Conservation (phyloP, 805 yeast species). For the Pichia heedii region DNA sequence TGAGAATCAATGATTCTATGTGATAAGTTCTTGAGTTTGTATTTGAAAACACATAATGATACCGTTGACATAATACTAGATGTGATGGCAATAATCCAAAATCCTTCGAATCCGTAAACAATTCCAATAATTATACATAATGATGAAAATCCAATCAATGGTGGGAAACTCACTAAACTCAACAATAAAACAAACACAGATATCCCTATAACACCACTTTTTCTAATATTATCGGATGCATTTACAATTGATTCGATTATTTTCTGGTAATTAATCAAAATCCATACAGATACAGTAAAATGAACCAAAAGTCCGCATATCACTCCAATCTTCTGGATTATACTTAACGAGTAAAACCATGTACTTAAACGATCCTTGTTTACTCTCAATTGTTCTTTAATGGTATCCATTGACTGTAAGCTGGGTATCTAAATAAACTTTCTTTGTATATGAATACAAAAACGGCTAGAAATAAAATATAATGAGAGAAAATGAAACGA, state of each 20-base stretch:
- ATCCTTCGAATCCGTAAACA: constrained; percentile 80
- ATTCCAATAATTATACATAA: constrained; percentile 64
- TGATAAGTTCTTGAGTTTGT: constrained; percentile 49
- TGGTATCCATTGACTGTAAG: neutral
- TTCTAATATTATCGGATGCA: constrained; percentile 37
- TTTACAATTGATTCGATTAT: constrained; percentile 31
- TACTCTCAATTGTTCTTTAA: neutral
- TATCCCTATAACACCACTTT: constrained; percentile 18
- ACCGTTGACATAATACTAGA: constrained; percentile 64
- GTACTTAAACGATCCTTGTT: neutral
- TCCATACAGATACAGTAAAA: neutral
- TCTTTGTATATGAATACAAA: too few relatives aligned
- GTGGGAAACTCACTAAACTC: constrained; percentile 78
- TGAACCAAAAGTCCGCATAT: neutral
- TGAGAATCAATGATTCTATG: constrained; percentile 49
- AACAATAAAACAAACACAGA: constrained; percentile 43
- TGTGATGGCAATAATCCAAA: constrained; percentile 64
- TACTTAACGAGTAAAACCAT: constrained; percentile 1
- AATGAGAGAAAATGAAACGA: too few relatives aligned
- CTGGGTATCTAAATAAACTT: too few relatives aligned
- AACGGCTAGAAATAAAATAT: too few relatives aligned
- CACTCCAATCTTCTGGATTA: neutral
- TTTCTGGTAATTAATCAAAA: constrained; percentile 27
- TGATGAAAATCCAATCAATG: constrained; percentile 73
- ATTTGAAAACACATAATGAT: constrained; percentile 64